Conservation (phyloP, 2,329 filamentous ascomycete genomes). For the Fusarium mexicanum region DNA sequence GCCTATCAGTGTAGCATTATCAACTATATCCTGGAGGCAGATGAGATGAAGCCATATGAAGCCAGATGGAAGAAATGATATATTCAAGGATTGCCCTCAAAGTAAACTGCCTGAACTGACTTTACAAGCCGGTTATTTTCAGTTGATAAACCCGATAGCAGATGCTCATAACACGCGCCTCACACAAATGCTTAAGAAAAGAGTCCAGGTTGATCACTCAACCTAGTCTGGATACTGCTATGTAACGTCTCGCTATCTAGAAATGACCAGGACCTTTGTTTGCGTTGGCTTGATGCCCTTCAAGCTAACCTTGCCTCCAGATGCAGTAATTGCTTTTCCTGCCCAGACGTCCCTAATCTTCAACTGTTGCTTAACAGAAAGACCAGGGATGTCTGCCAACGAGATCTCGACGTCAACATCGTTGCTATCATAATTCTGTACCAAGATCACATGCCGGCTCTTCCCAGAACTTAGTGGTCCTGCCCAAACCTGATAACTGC, state of each 20-base stretch:
- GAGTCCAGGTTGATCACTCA: accelerated
- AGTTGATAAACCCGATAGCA: no score
- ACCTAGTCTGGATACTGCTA: background rate
- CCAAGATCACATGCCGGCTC: background rate
- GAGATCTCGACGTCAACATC: background rate
- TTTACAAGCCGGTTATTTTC: no score
- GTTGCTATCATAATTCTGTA: background rate
- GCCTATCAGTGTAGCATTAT: no score
- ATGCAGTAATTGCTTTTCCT: background rate
- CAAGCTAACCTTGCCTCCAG: background rate
- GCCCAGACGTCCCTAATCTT: background rate
- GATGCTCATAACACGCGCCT: no score
- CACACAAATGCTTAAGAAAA: accelerated
- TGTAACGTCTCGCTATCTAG: background rate
- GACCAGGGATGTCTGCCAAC: background rate
- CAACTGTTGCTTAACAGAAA: background rate
- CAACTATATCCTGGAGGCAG: no score
- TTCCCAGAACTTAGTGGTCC: background rate
- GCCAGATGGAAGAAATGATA: background rate
- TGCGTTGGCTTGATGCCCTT: background rate
- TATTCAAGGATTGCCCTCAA: accelerated
- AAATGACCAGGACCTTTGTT: background rate
- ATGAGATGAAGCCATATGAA: no score
- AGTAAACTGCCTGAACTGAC: no score
- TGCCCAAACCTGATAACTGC: background rate